phyloP scores from a whole-genome alignment of 2,329 filamentous ascomycete genomes.

The Ophiostoma ips region DNA sequence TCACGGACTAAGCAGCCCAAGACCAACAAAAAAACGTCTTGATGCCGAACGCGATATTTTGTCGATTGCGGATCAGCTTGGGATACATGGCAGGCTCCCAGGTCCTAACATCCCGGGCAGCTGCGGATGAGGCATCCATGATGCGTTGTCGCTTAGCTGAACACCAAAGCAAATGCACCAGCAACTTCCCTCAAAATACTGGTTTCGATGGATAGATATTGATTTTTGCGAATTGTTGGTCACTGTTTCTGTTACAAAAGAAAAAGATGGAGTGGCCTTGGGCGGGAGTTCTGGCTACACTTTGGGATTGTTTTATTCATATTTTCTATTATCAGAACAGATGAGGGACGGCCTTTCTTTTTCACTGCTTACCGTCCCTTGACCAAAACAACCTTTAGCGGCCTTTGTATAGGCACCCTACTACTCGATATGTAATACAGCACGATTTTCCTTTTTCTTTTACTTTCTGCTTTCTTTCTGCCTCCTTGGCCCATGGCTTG shows the following conservation, averaged over 20 bases:
- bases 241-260: constrained; percentile 2
- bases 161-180: too few relatives aligned
- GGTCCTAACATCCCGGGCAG: too few relatives aligned
- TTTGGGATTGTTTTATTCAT: constrained; percentile 9
- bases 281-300: constrained; percentile 15
- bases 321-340: background rate
- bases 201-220: constrained; percentile 4
- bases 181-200: background rate
- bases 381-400: background rate
- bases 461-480: too few relatives aligned
- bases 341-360: background rate
- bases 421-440: constrained; percentile 12
- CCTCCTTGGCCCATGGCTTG: background rate
- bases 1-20: constrained; percentile 44
- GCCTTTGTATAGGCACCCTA: background rate
- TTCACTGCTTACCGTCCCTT: background rate
- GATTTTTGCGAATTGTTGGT: background rate
- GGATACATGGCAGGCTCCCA: too few relatives aligned
- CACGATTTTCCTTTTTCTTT: constrained; percentile 5
- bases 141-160: too few relatives aligned
- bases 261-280: constrained; percentile 1
- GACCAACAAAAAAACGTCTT: too few relatives aligned
- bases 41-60: too few relatives aligned
- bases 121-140: too few relatives aligned
- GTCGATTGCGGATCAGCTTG: too few relatives aligned